Evolutionary conservation across 225 moss, liverwort and hornwort species (phyloP).

Genomic region (Marchantia paleacea): DNA sequence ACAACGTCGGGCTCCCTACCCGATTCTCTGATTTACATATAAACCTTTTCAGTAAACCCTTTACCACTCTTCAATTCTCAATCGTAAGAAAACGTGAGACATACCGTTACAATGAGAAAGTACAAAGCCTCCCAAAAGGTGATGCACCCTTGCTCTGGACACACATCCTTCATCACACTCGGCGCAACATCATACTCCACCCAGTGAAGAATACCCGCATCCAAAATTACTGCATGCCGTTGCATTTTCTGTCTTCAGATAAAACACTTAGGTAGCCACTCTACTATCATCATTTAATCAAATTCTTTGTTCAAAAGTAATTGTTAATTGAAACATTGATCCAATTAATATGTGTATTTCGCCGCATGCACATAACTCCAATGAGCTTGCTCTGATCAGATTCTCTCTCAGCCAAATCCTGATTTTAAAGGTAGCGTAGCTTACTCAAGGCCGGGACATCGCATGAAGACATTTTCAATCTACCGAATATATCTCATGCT

Average conservation of each 20-base stretch:
- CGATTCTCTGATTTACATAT: too few species aligned
- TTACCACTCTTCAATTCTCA: too few species aligned
- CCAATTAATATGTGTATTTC: not conserved
- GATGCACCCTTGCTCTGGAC: constrained; percentile 63
- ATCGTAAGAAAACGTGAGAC: not conserved
- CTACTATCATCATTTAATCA: not conserved
- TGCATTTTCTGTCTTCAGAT: not conserved
- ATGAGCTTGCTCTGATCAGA: too few species aligned
- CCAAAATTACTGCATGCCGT: constrained; percentile 64
- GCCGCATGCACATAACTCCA: too few species aligned
- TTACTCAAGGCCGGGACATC: too few species aligned
- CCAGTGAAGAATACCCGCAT: constrained; percentile 83
- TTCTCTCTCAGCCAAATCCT: too few species aligned
- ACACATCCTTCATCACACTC: constrained; percentile 34
- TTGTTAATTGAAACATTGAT: not conserved
- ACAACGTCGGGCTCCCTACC: too few species aligned
- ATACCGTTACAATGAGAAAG: constrained; percentile 79
- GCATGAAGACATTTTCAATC: too few species aligned
- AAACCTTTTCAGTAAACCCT: too few species aligned
- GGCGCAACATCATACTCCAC: constrained; percentile 71
- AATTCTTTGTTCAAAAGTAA: not conserved
- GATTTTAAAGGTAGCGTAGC: too few species aligned
- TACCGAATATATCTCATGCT: too few species aligned
- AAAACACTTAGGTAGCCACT: not conserved
- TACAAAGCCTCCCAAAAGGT: constrained; percentile 75